Percentiles rank a stretch among this genome's conserved stretches.
phyloP scores from a whole-genome alignment of 306 rosid genomes.

The Corylus americana region DNA sequence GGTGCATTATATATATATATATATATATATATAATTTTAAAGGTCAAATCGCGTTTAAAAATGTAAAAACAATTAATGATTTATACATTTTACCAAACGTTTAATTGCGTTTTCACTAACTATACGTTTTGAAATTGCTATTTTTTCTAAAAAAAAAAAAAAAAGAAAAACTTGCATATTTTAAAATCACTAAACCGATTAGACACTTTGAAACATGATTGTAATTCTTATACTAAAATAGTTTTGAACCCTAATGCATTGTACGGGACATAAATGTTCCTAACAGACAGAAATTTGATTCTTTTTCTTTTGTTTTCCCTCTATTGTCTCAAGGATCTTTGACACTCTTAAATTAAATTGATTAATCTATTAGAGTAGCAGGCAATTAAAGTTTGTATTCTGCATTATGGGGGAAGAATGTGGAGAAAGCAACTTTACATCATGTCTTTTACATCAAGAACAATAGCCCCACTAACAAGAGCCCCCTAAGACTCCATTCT shows the following conservation, averaged over 20 bases:
- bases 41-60: too few relatives aligned
- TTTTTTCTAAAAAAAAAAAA: not conserved
- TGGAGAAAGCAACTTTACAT: slow-evolving; percentile 41
- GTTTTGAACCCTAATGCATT: not conserved
- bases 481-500: slow-evolving; percentile 32
- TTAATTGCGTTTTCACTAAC: too few relatives aligned
- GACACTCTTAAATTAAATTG: not conserved
- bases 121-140: not conserved
- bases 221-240: not conserved
- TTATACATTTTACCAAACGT: too few relatives aligned
- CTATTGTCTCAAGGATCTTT: slow-evolving; percentile 15
- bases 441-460: slow-evolving; percentile 35
- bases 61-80: too few relatives aligned
- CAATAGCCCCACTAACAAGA: slow-evolving; percentile 50
- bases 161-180: too few relatives aligned
- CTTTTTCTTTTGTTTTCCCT: not conserved
- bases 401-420: slow-evolving; percentile 46
- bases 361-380: slow-evolving; percentile 20
- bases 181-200: too few relatives aligned
- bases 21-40: too few relatives aligned
- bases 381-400: slow-evolving; percentile 35
- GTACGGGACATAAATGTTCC: slow-evolving; percentile 14
- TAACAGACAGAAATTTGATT: not conserved
- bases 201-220: not conserved
- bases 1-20: too few relatives aligned